phyloP scores from a whole-genome alignment of 2,329 filamentous ascomycete species.

The Alternaria burnsii region DNA sequence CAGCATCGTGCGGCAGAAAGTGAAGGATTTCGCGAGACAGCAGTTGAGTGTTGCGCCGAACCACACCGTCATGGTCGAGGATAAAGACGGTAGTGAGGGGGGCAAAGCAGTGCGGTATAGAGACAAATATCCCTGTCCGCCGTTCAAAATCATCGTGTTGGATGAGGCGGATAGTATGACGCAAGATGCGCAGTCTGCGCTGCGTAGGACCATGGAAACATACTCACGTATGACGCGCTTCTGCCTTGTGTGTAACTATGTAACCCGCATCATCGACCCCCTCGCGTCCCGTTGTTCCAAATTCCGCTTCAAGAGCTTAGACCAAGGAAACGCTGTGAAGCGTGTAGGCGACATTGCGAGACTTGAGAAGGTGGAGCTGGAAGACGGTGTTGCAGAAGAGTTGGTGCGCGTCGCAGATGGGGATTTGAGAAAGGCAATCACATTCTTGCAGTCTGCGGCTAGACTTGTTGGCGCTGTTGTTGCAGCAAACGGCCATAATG shows the following conservation, averaged over 20 bases:
- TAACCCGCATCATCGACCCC: slow-evolving; percentile 97
- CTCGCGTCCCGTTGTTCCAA: slow-evolving; percentile 93
- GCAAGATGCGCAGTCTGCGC: slow-evolving; percentile 92
- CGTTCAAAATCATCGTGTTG: slow-evolving; percentile 98
- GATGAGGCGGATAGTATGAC: slow-evolving; percentile 99
- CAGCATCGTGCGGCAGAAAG: slow-evolving; percentile 94
- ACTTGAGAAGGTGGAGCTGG: slow-evolving; percentile 78
- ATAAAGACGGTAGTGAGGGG: slow-evolving; percentile 32
- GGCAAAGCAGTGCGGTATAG: slow-evolving; percentile 56
- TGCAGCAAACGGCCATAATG: slow-evolving; percentile 23
- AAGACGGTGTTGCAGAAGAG: slow-evolving; percentile 81
- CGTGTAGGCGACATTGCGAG: slow-evolving; percentile 84
- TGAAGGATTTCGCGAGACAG: slow-evolving; percentile 97
- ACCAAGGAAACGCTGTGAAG: slow-evolving; percentile 81
- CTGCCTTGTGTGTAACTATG: slow-evolving; percentile 98
- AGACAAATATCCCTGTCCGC: slow-evolving; percentile 85
- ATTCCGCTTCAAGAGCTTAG: slow-evolving; percentile 96
- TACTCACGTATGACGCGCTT: slow-evolving; percentile 97
- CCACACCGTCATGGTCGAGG: slow-evolving; percentile 66
- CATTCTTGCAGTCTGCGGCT: slow-evolving; percentile 93
- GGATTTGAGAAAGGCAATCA: slow-evolving; percentile 95
- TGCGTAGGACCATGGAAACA: slow-evolving; percentile 97
- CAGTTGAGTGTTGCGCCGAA: slow-evolving; percentile 84
- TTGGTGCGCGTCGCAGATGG: slow-evolving; percentile 90
- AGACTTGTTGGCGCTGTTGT: slow-evolving; percentile 75